Conservation (phyloP, 2,329 filamentous ascomycete genomes). For the Microdochium bolleyi region DNA sequence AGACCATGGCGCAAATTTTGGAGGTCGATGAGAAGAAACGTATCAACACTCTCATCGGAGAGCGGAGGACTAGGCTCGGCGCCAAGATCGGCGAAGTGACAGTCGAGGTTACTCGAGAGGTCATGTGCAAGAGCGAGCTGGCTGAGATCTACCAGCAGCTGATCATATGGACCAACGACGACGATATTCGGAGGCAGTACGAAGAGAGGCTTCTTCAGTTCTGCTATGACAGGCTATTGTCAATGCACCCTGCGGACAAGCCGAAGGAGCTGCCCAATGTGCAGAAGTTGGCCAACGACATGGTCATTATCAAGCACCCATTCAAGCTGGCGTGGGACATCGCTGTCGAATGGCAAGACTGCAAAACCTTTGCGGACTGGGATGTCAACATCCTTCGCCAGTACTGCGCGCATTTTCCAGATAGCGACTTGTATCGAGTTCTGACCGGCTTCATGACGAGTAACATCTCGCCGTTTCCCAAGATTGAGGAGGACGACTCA, state of each 20-base stretch:
- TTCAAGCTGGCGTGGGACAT: constrained; percentile 89
- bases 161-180: constrained; percentile 85
- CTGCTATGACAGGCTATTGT: constrained; percentile 69
- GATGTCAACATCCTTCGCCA: constrained; percentile 71
- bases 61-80: constrained; percentile 79
- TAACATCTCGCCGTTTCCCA: constrained; percentile 73
- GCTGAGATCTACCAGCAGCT: constrained; percentile 73
- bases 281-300: constrained; percentile 71
- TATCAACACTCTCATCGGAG: constrained; percentile 84
- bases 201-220: constrained; percentile 85
- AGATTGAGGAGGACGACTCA: constrained; percentile 13
- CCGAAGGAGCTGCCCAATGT: constrained; percentile 62
- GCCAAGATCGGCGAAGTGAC: constrained; percentile 79
- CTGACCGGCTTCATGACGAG: constrained; percentile 77
- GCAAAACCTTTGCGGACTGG: constrained; percentile 64
- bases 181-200: constrained; percentile 73
- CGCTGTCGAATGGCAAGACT: constrained; percentile 80
- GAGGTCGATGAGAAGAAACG: constrained; percentile 82
- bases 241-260: constrained; percentile 61
- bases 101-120: constrained; percentile 77
- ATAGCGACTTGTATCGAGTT: constrained; percentile 73
- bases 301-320: constrained; percentile 93
- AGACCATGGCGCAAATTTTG: constrained; percentile 71
- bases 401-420: constrained; percentile 78
- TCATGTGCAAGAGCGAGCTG: constrained; percentile 68